These are phyloP conservation scores for Acacia melanoxylon DNA, from an alignment of 306 rosid species.

Conservation along the genomic window DNA sequence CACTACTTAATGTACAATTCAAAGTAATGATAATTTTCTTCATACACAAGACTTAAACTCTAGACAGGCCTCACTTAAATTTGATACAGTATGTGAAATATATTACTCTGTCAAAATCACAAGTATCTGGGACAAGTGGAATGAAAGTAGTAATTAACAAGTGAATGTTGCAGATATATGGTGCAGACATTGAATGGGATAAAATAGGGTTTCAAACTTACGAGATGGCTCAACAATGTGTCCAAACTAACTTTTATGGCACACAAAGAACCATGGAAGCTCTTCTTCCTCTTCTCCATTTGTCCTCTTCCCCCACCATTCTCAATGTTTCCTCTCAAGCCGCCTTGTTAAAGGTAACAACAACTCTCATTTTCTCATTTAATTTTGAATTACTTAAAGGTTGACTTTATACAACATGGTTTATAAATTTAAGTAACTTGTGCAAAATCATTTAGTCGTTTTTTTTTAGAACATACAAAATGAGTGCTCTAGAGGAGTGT, in stretches of 20 bases:
- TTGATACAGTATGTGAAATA: background rate
- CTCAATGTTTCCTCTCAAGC: slow-evolving; percentile 45
- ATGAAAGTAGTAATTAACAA: background rate
- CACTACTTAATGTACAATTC: background rate
- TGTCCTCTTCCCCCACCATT: slow-evolving; percentile 61
- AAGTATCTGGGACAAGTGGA: background rate
- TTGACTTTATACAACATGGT: background rate
- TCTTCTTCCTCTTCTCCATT: slow-evolving; percentile 54
- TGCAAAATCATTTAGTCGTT: background rate
- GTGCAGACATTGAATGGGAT: slow-evolving; percentile 36
- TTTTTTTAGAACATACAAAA: background rate
- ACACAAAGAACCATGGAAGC: slow-evolving; percentile 53
- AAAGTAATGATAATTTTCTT: background rate
- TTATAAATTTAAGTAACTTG: background rate
- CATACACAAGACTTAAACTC: background rate
- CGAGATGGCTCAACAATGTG: slow-evolving; percentile 46
- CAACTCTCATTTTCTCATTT: background rate
- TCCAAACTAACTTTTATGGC: slow-evolving; percentile 54
- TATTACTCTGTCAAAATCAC: background rate
- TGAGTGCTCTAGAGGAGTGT: background rate
- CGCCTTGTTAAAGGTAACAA: slow-evolving; percentile 40
- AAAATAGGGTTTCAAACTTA: slow-evolving; percentile 27
- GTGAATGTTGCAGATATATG: slow-evolving; percentile 22
- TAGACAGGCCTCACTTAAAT: background rate
- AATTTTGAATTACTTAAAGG: background rate